Base-by-base conservation (phyloP, 768 basidiomycete genomes). In the Leccinum longicurvipes region DNA sequence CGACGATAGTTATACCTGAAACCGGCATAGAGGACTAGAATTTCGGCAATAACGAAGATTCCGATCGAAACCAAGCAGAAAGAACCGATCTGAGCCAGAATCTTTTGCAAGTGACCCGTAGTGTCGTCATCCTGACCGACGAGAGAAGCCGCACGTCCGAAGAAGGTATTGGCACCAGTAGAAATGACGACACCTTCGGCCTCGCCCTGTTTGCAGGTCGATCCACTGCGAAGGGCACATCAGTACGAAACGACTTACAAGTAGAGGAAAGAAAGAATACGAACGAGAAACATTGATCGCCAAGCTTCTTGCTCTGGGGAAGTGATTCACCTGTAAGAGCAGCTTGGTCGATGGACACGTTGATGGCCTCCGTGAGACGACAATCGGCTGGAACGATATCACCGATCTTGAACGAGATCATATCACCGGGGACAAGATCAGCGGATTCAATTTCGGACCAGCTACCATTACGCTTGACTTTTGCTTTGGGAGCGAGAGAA, bases 151-250 rank as follows among this genome's bases (percentile, higher is more conserved):
- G 96, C 95, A 67, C 96, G 94, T 78, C 95, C 96, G 79, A 98
- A 98, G 85, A 98, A 98, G 54, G 92, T 93, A 79, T 98, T 98
- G 76, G 87, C 81, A 73, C 96, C 96, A 58, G 96, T 98, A 60
- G 94, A 95, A 74, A 98, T 98, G 66, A 98, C 94, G 48, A 98
- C 89, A 73, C 94, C 96, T 77, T 98, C 96, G 24, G 95, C 95
- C 74, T 98, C 96, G 77, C 96, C 96, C 78, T 96, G 93, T 74
- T 98, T 98, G 74, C 96, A 98, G 53, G 94, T 98, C 39, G 96
- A 98, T 65, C 95, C 95, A 52, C 91, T 93, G 56, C 0, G 28
- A 0, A 39, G 2, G 3, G 6, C 1, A 6, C 1, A 8, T 67
- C 3, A 68, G 49, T 5, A 45, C 14, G 1, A 17, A 23, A 49